Evolutionary conservation across 208 protist genomes (phyloP).

Genomic region (Acanthamoeba castellanii): DNA sequence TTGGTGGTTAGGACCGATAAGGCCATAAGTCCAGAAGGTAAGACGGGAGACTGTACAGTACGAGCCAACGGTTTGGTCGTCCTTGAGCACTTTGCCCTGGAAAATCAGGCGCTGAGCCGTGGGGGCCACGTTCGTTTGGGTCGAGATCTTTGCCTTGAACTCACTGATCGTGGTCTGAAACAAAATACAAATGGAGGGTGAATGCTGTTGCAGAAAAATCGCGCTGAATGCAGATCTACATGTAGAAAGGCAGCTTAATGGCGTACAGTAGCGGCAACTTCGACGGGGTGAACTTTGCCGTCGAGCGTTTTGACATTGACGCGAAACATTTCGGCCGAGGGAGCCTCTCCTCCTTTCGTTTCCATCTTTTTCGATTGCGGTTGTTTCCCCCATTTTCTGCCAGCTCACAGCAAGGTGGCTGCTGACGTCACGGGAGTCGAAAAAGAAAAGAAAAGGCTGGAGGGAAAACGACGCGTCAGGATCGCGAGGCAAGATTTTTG

Average conservation of each 20-base stretch:
- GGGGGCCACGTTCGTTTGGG: constrained; percentile 25
- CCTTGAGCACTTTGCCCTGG: constrained; percentile 73
- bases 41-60: constrained; percentile 21
- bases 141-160: constrained; percentile 44
- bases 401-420: no score
- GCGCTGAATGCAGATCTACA: no score
- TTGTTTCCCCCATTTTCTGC: not conserved
- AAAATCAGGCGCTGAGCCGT: constrained; percentile 40
- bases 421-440: not conserved
- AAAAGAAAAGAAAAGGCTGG: not conserved
- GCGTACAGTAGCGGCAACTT: not conserved
- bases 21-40: not conserved
- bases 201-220: not conserved
- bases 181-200: not conserved
- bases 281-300: constrained; percentile 31
- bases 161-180: constrained; percentile 41
- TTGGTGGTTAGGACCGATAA: not conserved
- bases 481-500: no score
- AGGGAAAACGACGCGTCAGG: not conserved
- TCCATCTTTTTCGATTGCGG: not conserved
- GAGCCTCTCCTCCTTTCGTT: not conserved
- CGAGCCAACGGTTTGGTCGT: constrained; percentile 41
- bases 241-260: not conserved
- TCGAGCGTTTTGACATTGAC: constrained; percentile 66
- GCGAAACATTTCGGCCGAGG: not conserved